Evolutionary conservation across 164 flowering plant species (phyloP).

Genomic region (Warburgia ugandensis): DNA sequence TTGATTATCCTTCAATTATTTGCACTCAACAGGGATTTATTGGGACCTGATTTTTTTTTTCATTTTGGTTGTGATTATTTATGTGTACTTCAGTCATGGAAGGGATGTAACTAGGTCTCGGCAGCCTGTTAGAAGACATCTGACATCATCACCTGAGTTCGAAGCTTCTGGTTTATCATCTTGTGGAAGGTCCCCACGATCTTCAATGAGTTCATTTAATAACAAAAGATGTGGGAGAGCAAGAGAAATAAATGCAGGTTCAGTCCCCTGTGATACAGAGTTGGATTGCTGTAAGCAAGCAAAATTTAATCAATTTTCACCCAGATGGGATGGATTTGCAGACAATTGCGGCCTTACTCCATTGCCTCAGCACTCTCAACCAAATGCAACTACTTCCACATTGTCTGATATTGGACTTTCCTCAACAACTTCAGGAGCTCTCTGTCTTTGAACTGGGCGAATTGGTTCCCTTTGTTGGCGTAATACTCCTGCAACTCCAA

Average conservation of each 20-base stretch:
- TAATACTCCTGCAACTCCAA: slow-evolving; percentile 40
- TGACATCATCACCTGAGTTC: slow-evolving; percentile 39
- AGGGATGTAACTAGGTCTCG: slow-evolving; percentile 23
- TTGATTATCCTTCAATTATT: background rate
- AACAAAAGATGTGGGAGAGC: slow-evolving; percentile 16
- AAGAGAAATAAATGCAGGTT: slow-evolving; percentile 16
- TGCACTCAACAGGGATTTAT: no score
- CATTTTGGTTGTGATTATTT: no score
- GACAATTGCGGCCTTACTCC: slow-evolving; percentile 21
- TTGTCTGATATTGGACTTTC: slow-evolving; percentile 23
- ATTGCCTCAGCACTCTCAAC: slow-evolving; percentile 13
- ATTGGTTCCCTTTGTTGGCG: slow-evolving; percentile 37
- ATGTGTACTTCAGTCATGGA: slow-evolving; percentile 20
- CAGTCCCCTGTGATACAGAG: slow-evolving; percentile 15
- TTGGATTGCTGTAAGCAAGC: slow-evolving; percentile 9
- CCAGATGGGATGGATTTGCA: slow-evolving; percentile 18
- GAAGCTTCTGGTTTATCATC: slow-evolving; percentile 22
- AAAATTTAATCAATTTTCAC: slow-evolving; percentile 14
- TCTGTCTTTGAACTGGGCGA: slow-evolving; percentile 18
- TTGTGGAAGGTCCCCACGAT: slow-evolving; percentile 17
- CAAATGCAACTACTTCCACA: slow-evolving; percentile 19
- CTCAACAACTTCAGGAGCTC: slow-evolving; percentile 16
- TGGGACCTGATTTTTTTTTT: no score
- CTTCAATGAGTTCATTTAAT: slow-evolving; percentile 18
- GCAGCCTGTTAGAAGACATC: slow-evolving; percentile 23